Evolutionary conservation across 2,329 filamentous ascomycete genomes (phyloP).

Genomic region (Myriosclerotinia scirpicola): DNA sequence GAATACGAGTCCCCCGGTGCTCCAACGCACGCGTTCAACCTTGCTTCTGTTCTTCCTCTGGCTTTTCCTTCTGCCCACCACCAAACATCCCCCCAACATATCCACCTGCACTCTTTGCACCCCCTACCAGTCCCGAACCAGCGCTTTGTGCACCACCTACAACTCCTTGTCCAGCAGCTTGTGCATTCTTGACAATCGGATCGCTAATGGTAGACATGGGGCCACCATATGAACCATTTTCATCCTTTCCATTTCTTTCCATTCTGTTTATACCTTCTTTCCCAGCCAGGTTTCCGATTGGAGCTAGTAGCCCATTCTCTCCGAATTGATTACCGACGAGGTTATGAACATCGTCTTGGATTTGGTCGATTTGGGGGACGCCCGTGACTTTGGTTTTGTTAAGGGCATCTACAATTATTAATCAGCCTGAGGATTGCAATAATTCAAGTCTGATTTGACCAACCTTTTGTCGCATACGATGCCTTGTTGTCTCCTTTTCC

Average conservation of each 20-base stretch:
- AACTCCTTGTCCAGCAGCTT: slow-evolving; percentile 25
- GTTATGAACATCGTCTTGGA: slow-evolving; percentile 20
- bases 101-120: slow-evolving; percentile 27
- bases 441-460: slow-evolving; percentile 25
- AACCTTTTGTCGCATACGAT: slow-evolving; percentile 68
- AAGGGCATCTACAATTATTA: slow-evolving; percentile 54
- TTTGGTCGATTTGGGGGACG: slow-evolving; percentile 46
- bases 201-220: slow-evolving; percentile 16
- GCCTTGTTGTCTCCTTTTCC: slow-evolving; percentile 72
- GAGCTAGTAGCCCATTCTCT: slow-evolving; percentile 65
- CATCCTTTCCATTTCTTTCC: slow-evolving; percentile 64
- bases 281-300: slow-evolving; percentile 60
- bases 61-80: slow-evolving; percentile 19
- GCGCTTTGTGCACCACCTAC: slow-evolving; percentile 25
- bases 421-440: background rate
- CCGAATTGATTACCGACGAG: slow-evolving; percentile 58
- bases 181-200: slow-evolving; percentile 23
- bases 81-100: slow-evolving; percentile 26
- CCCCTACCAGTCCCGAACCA: slow-evolving; percentile 25
- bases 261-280: slow-evolving; percentile 66
- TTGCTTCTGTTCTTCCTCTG: background rate
- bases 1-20: background rate
- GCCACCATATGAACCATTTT: slow-evolving; percentile 51
- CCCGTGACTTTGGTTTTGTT: slow-evolving; percentile 69
- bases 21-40: background rate